Conservation (phyloP, 2,329 filamentous ascomycete genomes). For the Coniosporium tulheliwenetii region DNA sequence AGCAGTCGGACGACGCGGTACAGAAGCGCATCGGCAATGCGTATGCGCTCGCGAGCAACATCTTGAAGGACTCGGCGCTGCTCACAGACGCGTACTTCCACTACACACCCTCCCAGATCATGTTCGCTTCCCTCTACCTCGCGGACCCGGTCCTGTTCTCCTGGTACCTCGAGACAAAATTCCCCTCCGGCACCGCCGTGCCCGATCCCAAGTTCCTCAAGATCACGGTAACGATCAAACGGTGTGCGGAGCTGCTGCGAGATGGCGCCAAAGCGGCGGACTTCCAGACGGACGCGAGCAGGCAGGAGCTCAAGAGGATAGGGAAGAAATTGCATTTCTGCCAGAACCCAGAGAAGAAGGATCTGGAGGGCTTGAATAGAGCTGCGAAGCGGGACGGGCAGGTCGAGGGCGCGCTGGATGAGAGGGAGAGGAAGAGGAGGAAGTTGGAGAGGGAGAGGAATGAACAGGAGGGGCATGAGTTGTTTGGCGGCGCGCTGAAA, state of each 20-base stretch:
- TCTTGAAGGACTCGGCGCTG: slow-evolving; percentile 59
- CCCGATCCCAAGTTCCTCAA: slow-evolving; percentile 8
- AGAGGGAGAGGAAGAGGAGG: slow-evolving; percentile 26
- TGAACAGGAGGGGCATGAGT: slow-evolving; percentile 27
- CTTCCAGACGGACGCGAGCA: slow-evolving; percentile 9
- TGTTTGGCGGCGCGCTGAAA: slow-evolving; percentile 19
- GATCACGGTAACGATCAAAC: slow-evolving; percentile 19
- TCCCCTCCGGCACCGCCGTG: slow-evolving; percentile 12
- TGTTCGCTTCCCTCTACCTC: slow-evolving; percentile 64
- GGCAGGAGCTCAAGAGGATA: slow-evolving; percentile 21
- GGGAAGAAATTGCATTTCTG: slow-evolving; percentile 58
- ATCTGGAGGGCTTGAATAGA: slow-evolving; percentile 53
- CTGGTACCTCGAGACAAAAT: slow-evolving; percentile 30
- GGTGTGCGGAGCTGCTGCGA: slow-evolving; percentile 24
- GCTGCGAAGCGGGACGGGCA: slow-evolving; percentile 35
- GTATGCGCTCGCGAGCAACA: slow-evolving; percentile 51
- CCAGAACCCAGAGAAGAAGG: slow-evolving; percentile 56
- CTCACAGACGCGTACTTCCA: slow-evolving; percentile 96
- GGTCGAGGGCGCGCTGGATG: slow-evolving; percentile 21
- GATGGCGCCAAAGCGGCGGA: slow-evolving; percentile 7
- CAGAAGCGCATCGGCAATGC: slow-evolving; percentile 40
- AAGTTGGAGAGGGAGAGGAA: slow-evolving; percentile 27
- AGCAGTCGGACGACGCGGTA: not conserved
- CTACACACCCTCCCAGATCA: slow-evolving; percentile 87
- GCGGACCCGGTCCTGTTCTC: slow-evolving; percentile 49